Percentiles rank a stretch among this genome's conserved stretches.
These are phyloP conservation scores for Pleurotus platypus DNA, from an alignment of 768 basidiomycete species.

Conservation along the genomic window DNA sequence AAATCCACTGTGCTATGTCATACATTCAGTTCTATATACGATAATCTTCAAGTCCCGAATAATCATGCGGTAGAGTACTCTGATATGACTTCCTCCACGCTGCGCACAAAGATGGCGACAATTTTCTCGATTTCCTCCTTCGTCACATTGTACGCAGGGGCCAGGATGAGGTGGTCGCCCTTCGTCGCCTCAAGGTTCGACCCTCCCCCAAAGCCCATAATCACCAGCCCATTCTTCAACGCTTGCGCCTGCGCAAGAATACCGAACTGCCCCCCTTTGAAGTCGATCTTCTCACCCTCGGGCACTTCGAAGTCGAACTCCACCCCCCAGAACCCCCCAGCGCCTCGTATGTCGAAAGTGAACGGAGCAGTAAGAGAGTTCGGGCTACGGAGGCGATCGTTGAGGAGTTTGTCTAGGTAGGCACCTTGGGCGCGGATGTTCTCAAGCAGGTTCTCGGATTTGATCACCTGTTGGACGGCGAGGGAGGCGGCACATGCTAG, in stretches of 20 bases:
- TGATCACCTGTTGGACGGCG: constrained; percentile 44
- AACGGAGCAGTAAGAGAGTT: constrained; percentile 60
- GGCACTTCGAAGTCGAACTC: constrained; percentile 69
- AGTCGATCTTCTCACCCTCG: constrained; percentile 39
- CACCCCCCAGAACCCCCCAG: constrained; percentile 80
- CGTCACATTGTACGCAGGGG: constrained; percentile 80
- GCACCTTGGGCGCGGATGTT: constrained; percentile 7
- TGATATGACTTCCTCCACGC: constrained; percentile 60
- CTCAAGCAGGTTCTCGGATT: constrained; percentile 8
- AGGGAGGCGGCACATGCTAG: constrained; percentile 75
- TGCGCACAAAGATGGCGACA: constrained; percentile 59
- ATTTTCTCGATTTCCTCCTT: constrained; percentile 66
- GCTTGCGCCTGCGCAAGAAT: constrained; percentile 69
- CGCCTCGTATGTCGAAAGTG: constrained; percentile 79
- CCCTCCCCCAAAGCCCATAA: constrained; percentile 74
- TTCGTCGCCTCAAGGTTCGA: constrained; percentile 63
- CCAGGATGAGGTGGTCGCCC: constrained; percentile 70
- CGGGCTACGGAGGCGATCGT: constrained; percentile 48
- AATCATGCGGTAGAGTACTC: constrained; percentile 17
- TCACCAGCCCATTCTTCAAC: constrained; percentile 61
- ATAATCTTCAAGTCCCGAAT: background rate
- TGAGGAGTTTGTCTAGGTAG: constrained; percentile 42
- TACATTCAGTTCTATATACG: too few species aligned
- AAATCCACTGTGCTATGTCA: too few species aligned
- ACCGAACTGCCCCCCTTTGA: constrained; percentile 56